These are phyloP conservation scores for Saccharomyces hybrid DNA, from an alignment of 1,139 yeast species.

Conservation along the genomic window DNA sequence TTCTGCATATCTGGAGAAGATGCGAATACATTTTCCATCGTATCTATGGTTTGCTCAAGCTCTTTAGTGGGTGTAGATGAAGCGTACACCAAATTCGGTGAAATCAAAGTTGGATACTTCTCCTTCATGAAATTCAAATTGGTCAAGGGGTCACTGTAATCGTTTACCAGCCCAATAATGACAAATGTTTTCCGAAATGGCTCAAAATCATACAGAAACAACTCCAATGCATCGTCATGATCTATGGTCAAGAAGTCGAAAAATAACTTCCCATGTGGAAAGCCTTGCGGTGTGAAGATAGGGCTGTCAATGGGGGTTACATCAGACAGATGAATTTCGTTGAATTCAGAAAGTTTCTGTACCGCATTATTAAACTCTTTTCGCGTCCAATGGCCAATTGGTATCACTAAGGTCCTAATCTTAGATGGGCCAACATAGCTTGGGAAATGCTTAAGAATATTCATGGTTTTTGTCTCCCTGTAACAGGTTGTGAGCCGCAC, in stretches of 20 bases:
- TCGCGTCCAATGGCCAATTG: slow-evolving; percentile 49
- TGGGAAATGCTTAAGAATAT: slow-evolving; percentile 10
- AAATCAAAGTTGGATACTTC: slow-evolving; percentile 50
- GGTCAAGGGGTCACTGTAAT: slow-evolving; percentile 28
- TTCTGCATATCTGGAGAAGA: neutral
- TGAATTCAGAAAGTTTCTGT: slow-evolving; percentile 40
- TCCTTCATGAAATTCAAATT: slow-evolving; percentile 35
- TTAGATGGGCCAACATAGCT: slow-evolving; percentile 47
- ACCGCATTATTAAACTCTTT: slow-evolving; percentile 43
- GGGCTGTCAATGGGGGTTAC: slow-evolving; percentile 56
- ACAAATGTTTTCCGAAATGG: slow-evolving; percentile 73
- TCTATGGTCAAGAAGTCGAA: slow-evolving; percentile 40
- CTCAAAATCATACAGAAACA: slow-evolving; percentile 78
- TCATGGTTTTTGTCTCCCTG: slow-evolving; percentile 5
- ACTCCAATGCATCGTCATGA: slow-evolving; percentile 44
- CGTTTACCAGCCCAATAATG: slow-evolving; percentile 44
- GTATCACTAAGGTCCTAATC: slow-evolving; percentile 63
- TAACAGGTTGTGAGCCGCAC: neutral
- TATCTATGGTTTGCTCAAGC: neutral
- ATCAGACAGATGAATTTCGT: slow-evolving; percentile 67
- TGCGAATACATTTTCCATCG: slow-evolving; percentile 12
- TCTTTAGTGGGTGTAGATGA: slow-evolving; percentile 5
- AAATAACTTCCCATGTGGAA: slow-evolving; percentile 58
- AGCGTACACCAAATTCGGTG: slow-evolving; percentile 46
- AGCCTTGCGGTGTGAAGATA: slow-evolving; percentile 74